A percentile compares a stretch with the other conserved stretches of the same genome.
Conservation (phyloP, 176 grass and related monocot genomes). For the Lolium multiflorum region DNA sequence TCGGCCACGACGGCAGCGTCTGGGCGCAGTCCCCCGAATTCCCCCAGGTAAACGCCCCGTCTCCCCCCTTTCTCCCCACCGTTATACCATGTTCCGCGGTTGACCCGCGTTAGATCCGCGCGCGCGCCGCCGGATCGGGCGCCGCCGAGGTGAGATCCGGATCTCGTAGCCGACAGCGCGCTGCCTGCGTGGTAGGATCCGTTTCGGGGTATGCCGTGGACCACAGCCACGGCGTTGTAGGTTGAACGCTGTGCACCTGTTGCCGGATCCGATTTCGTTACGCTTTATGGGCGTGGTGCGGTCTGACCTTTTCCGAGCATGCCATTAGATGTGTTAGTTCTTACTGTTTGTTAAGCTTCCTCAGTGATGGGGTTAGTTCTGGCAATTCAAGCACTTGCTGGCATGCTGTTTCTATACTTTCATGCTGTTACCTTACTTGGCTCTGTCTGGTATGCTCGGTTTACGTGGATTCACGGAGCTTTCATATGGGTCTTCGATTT, state of each 20-base stretch:
- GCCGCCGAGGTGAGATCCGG: neutral
- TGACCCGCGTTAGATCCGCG: slow-evolving; percentile 38
- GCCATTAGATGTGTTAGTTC: neutral
- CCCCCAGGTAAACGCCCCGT: slow-evolving; percentile 52
- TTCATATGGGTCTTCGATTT: neutral
- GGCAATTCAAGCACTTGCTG: neutral
- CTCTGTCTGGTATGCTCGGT: neutral
- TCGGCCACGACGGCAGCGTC: slow-evolving; percentile 72
- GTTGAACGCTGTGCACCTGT: neutral
- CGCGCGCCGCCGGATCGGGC: slow-evolving; percentile 30
- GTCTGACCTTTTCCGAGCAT: neutral
- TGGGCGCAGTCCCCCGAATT: slow-evolving; percentile 73
- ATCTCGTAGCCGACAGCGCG: slow-evolving; percentile 5
- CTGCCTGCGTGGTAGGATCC: neutral
- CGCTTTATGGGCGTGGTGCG: neutral
- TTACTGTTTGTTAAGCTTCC: neutral
- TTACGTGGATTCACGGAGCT: neutral
- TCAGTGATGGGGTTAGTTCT: neutral
- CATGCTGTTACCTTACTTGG: neutral
- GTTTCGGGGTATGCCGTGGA: neutral
- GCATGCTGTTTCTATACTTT: neutral
- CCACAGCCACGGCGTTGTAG: neutral
- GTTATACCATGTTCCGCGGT: neutral
- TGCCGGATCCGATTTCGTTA: neutral
- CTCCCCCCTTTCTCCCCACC: neutral